Base-by-base conservation (phyloP, 306 rosid species). In the Fragaria nilgerrensis region DNA sequence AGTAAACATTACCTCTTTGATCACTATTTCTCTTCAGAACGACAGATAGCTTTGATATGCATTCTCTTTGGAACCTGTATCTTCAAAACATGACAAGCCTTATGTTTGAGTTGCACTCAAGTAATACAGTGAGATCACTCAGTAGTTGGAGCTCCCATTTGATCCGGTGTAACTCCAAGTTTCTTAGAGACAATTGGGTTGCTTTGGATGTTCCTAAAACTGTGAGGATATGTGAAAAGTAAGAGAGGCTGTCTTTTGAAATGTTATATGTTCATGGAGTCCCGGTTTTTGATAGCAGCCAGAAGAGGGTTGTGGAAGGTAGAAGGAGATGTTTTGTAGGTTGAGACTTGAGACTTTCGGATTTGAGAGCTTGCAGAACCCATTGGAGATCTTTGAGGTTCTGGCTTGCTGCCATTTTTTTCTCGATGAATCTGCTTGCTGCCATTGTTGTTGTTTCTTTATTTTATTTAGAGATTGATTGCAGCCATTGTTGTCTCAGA, bases 1-100 rank as follows among this genome's bases (percentile, higher is more conserved):
- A 2, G 93, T 87, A 74, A 92, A 73, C 89, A 85, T 86, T n/a
- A 92, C 77, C 94, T 89, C 98, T 81, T 91, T 96, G 23, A 96
- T 80, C 83, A 78, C 88, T 77, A 48, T 89, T 92, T 47, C 68
- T 78, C 87, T 79, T 88, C 77, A 96, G 45, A 77, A 85, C 78
- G 13, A 77, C 84, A 73, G 85, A 87, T 37, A 96, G 45, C 75
- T 88, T 93, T 9, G 55, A 47, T 43, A 96, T 29, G 44, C 89
- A 85, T 70, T 82, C 89, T 47, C 68, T 87, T 48, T 81, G 76
- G 79, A 92, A 83, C 23, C 83, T 84, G 86, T 92, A 91, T 79
- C 93, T 90, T 71, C 84, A 53, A 25, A 96, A 90, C 77, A 82
- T 83, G 16, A 91, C 76, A 64, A 88, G 96, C 56, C 81, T 83